Conservation (phyloP, 805 yeast genomes). For the Yarrowia sp. region DNA sequence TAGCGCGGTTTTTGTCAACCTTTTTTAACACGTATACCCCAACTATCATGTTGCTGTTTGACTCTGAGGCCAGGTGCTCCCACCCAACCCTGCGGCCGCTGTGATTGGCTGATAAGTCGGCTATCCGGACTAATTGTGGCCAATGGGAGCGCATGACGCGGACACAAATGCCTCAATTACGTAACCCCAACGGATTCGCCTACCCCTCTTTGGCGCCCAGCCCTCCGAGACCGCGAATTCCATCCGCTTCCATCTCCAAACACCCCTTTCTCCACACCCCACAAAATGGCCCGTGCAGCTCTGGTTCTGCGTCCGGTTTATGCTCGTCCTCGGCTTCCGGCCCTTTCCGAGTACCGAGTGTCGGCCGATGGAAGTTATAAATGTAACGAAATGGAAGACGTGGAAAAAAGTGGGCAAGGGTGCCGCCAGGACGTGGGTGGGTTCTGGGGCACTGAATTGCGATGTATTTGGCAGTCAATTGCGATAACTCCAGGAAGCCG, state of each 20-base stretch:
- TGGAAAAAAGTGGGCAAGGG: neutral
- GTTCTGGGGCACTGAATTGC: neutral
- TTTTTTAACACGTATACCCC: slow-evolving; percentile 22
- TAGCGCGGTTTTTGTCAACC: slow-evolving; percentile 3
- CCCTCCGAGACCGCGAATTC: neutral
- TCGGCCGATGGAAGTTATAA: neutral
- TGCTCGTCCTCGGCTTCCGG: slow-evolving; percentile 21
- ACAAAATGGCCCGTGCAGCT: slow-evolving; percentile 12
- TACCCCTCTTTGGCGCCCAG: slow-evolving; percentile 7
- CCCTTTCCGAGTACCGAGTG: slow-evolving; percentile 33
- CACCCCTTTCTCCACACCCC: slow-evolving; percentile 37
- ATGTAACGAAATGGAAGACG: slow-evolving; percentile 12
- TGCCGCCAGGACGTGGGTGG: neutral
- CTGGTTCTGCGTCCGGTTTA: slow-evolving; percentile 23
- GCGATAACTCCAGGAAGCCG: no score
- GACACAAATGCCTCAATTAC: slow-evolving; percentile 24
- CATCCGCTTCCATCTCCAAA: slow-evolving; percentile 21
- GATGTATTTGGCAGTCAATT: no score
- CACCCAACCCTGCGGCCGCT: slow-evolving; percentile 1
- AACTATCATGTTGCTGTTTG: slow-evolving; percentile 22
- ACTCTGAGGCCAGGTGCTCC: slow-evolving; percentile 1
- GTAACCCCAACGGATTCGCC: slow-evolving; percentile 26
- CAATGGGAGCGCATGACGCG: slow-evolving; percentile 11
- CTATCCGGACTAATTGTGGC: slow-evolving; percentile 37
- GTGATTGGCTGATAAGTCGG: slow-evolving; percentile 19